Conservation (phyloP, 345 rosid species). For the Populus ilicifolia region DNA sequence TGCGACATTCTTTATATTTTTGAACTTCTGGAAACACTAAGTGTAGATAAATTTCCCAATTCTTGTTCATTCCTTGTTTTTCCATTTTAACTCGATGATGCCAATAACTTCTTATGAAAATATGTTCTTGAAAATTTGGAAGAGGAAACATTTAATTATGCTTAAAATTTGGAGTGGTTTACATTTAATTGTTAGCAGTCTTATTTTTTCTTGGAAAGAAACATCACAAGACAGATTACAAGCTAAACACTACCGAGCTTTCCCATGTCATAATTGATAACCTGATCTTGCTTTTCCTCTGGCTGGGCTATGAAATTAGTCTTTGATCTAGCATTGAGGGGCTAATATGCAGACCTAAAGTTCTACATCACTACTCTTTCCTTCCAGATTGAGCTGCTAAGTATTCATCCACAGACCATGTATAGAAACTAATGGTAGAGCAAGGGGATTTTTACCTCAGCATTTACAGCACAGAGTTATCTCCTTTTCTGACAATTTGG, state of each 20-base stretch:
- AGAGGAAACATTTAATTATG: neutral
- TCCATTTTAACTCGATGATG: slow-evolving; percentile 1
- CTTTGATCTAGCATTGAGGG: neutral
- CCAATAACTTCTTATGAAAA: neutral
- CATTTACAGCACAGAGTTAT: neutral
- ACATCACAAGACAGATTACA: neutral
- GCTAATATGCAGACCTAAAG: neutral
- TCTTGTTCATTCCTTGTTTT: neutral
- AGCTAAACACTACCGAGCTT: neutral
- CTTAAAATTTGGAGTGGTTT: neutral
- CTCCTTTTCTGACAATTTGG: neutral
- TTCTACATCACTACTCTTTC: neutral
- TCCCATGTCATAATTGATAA: neutral
- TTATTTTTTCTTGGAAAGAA: neutral
- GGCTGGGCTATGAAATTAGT: neutral
- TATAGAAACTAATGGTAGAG: neutral
- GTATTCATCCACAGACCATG: slow-evolving; percentile 5
- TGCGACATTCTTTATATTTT: slow-evolving; percentile 31
- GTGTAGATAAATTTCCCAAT: slow-evolving; percentile 17
- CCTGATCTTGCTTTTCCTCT: slow-evolving; percentile 5
- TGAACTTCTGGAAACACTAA: slow-evolving; percentile 24
- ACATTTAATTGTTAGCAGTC: neutral
- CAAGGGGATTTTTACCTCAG: neutral
- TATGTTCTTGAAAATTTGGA: neutral
- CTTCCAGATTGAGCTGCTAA: neutral